Percentiles rank a stretch among this genome's conserved stretches.
phyloP scores from a whole-genome alignment of 2,329 filamentous ascomycete genomes.

The Aureobasidium lini region DNA sequence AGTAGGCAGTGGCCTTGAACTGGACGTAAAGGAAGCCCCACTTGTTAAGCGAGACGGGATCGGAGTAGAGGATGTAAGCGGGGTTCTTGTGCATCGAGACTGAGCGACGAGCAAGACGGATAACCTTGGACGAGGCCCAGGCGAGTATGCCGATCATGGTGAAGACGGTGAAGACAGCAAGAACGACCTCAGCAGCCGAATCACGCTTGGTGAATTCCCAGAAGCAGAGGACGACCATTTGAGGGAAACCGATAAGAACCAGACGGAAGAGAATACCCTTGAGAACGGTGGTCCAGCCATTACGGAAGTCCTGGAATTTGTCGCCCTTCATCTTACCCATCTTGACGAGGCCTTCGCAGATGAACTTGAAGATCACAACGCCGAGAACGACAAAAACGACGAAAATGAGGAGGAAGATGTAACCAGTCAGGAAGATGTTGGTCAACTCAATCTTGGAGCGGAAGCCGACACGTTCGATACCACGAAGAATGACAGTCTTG shows the following conservation, averaged over 20 bases:
- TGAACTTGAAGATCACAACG: slow-evolving; percentile 71
- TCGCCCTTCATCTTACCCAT: slow-evolving; percentile 72
- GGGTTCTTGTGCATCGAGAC: slow-evolving; percentile 91
- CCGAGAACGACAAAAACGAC: slow-evolving; percentile 65
- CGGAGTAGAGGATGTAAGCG: slow-evolving; percentile 93
- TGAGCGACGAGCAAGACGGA: slow-evolving; percentile 79
- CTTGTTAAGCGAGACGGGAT: slow-evolving; percentile 89
- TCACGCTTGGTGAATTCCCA: slow-evolving; percentile 89
- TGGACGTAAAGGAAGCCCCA: slow-evolving; percentile 98
- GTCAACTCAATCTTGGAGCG: slow-evolving; percentile 75
- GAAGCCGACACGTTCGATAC: slow-evolving; percentile 87
- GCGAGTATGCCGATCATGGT: slow-evolving; percentile 68
- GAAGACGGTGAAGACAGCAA: slow-evolving; percentile 83
- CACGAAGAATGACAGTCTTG: slow-evolving; percentile 53
- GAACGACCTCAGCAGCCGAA: slow-evolving; percentile 75
- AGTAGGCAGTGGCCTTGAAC: slow-evolving; percentile 92
- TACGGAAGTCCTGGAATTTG: slow-evolving; percentile 87
- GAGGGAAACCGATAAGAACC: slow-evolving; percentile 78
- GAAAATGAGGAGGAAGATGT: slow-evolving; percentile 83
- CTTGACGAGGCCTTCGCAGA: slow-evolving; percentile 69
- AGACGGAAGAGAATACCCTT: slow-evolving; percentile 92
- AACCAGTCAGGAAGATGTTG: slow-evolving; percentile 87
- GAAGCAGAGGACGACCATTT: slow-evolving; percentile 81
- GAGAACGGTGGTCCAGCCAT: slow-evolving; percentile 85
- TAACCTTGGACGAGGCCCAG: slow-evolving; percentile 87